Evolutionary conservation across 805 yeast species (phyloP).

Genomic region (Metschnikowia cubensis): DNA sequence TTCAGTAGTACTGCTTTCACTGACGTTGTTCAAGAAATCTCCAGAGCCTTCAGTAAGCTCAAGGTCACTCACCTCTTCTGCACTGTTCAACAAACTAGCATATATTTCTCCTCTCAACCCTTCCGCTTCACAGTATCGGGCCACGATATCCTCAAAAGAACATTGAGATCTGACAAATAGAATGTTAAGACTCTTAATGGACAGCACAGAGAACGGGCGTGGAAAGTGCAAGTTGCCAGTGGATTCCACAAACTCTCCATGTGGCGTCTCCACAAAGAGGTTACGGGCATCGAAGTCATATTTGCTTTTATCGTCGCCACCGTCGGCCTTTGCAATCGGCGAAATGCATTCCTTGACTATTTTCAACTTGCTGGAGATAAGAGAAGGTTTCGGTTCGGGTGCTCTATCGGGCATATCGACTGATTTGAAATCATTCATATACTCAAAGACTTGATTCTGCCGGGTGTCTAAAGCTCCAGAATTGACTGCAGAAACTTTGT

Average conservation of each 20-base stretch:
- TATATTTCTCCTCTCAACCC: conserved; percentile 1
- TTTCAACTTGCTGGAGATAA: not conserved
- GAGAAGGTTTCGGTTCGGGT: not conserved
- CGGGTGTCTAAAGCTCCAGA: conserved; percentile 6
- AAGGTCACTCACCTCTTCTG: not conserved
- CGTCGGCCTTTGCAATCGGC: not conserved
- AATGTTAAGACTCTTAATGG: conserved; percentile 32
- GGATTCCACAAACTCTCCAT: not conserved
- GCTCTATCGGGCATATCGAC: not conserved
- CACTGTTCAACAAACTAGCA: not conserved
- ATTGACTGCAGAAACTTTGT: conserved; percentile 14
- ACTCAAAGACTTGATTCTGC: conserved; percentile 2
- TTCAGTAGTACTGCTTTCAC: not conserved
- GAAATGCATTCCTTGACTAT: conserved; percentile 1
- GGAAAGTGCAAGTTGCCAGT: conserved; percentile 24
- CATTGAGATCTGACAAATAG: conserved; percentile 28
- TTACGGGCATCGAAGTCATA: not conserved
- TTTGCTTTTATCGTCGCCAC: not conserved
- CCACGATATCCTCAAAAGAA: conserved; percentile 23
- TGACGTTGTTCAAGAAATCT: not conserved
- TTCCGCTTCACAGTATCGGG: conserved; percentile 20
- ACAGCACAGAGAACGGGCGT: conserved; percentile 29
- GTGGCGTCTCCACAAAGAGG: conserved; percentile 1
- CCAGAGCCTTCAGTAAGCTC: not conserved
- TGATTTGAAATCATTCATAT: not conserved